A percentile compares a stretch with the other conserved stretches of the same genome.
phyloP scores from a whole-genome alignment of 148 eudicot genomes.

The Gaultheria prostrata region DNA sequence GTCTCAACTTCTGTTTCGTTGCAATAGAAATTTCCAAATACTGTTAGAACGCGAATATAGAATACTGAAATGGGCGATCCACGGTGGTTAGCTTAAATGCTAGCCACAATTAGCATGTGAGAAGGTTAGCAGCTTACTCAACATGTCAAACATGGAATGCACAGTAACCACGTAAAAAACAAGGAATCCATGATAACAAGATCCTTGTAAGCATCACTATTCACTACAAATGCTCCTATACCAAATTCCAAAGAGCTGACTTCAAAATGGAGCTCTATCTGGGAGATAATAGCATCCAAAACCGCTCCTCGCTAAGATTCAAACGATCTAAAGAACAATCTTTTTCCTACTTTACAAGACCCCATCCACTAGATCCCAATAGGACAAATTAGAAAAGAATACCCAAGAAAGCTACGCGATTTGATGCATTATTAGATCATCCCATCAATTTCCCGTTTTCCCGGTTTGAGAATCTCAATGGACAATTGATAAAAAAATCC shows the following conservation, averaged over 20 bases:
- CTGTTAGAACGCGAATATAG: not conserved
- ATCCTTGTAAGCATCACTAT: not conserved
- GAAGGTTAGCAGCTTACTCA: not conserved
- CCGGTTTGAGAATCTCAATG: not conserved
- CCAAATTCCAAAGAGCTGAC: not conserved
- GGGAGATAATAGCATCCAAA: not conserved
- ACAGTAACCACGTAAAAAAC: not conserved
- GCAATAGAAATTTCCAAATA: not conserved
- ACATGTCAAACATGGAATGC: not conserved
- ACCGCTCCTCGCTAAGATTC: not conserved
- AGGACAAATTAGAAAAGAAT: not conserved
- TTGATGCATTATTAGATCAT: not conserved
- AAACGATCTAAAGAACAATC: too few species aligned
- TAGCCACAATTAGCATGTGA: not conserved
- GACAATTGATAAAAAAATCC: not conserved
- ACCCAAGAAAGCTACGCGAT: not conserved
- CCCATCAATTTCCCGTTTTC: not conserved
- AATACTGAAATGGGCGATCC: not conserved
- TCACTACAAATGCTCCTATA: not conserved
- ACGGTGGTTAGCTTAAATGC: not conserved
- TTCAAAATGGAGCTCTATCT: not conserved
- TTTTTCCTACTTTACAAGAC: too few species aligned
- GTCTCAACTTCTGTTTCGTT: not conserved
- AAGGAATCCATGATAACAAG: not conserved
- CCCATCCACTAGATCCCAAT: not conserved